Evolutionary conservation across 2,329 filamentous ascomycete genomes (phyloP), one percentile per base, ranked within the genome.

Genomic region (Colletotrichum sp.): DNA sequence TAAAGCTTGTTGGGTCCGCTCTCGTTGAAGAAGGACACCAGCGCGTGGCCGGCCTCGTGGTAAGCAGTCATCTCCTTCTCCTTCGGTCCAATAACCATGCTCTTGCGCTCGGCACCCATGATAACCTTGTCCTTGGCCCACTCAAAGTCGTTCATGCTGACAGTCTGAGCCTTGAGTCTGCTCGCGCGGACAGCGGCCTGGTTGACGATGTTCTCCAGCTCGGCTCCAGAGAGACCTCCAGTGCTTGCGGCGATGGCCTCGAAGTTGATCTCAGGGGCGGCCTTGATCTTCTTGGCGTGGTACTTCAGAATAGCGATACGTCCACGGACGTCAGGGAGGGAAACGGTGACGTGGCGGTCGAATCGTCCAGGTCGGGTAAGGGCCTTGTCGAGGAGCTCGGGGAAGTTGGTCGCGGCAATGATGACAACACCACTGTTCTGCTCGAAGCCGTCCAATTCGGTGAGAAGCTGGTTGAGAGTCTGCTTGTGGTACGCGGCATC

Each of bases 51-150:
- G 72, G 96, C 98, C 87, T 99, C 97, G 82, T 98, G 96, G 82
- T 98, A 98, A 2, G 96, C 96, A n/a, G 96, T 98, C 89, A 96
- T 93, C 80, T 97, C 91, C 88, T 98, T 99, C 87, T 99, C 97
- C 87, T 98, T 96, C 78, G 96, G 92, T 59, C 94, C 95, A 72
- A 99, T 96, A 72, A 98, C 91, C 86, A 96, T 95, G 79, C 94
- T 98, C 84, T 93, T 95, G 82, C 94, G 93, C 87, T 99, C 97
- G 4, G 96, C 95, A 49, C 97, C 97, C 95, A 99, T 98, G 84
- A 98, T 94, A 70, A 99, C 95, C 87, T 97, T 97, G 88, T 99
- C 97, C 86, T 98, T 99, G 73, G 97, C 97, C 96, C 96, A 99
- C 80, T 98, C 96, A 78, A 99, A 93, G 82, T 99, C 96, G 39